Conservation (phyloP, 1,284 basidiomycete genomes). For the Lentinula novae-zelandiae region DNA sequence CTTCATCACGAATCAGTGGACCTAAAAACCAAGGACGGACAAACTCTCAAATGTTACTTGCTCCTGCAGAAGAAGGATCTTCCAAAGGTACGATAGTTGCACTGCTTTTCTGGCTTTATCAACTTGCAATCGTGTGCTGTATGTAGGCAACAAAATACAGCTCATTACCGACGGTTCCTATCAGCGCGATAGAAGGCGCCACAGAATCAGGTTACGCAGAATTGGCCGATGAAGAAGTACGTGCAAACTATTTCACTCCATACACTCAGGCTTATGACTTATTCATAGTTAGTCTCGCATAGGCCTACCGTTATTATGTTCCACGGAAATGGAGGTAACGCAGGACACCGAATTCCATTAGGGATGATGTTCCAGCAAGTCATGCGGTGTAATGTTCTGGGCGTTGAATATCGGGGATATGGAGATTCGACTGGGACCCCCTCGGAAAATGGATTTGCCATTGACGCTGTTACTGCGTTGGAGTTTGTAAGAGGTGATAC, state of each 20-base stretch:
- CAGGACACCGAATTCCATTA: conserved; percentile 82
- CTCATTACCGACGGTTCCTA: neutral
- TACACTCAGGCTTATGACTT: neutral
- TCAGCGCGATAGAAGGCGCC: conserved; percentile 4
- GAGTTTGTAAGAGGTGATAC: conserved; percentile 76
- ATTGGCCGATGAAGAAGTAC: conserved; percentile 37
- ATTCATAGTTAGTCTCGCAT: conserved; percentile 56
- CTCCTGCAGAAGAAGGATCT: conserved; percentile 37
- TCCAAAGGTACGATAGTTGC: conserved; percentile 3
- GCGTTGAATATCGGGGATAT: conserved; percentile 91
- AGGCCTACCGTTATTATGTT: conserved; percentile 88
- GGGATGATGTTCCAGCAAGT: conserved; percentile 82
- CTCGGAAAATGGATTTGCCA: conserved; percentile 77
- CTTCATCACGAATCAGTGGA: conserved; percentile 4
- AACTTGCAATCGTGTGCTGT: neutral
- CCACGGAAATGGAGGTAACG: conserved; percentile 85
- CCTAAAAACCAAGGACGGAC: conserved; percentile 31
- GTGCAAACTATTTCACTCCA: conserved; percentile 11
- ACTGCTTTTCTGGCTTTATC: neutral
- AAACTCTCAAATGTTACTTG: conserved; percentile 38
- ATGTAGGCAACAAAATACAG: conserved; percentile 1
- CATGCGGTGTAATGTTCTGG: conserved; percentile 86
- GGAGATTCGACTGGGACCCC: conserved; percentile 81
- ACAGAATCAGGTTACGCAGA: neutral
- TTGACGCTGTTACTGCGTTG: conserved; percentile 80